A percentile compares a stretch with the other conserved stretches of the same genome.
Evolutionary conservation across 2,329 filamentous ascomycete species (phyloP).

Genomic region (Diplodia corticola): DNA sequence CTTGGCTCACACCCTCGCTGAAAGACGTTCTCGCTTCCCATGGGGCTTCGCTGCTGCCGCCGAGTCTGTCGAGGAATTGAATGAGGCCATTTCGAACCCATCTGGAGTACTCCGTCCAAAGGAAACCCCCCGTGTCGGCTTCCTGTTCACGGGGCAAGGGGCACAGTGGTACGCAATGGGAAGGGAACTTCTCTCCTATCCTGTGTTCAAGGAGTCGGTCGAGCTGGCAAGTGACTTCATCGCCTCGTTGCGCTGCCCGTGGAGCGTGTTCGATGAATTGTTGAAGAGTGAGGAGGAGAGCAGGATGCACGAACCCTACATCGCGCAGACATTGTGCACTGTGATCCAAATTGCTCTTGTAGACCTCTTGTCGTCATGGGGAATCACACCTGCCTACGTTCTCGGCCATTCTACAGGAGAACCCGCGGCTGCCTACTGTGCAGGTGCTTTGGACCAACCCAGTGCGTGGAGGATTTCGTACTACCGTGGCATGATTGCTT

Average conservation of each 20-base stretch:
- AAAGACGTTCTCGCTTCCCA: background rate
- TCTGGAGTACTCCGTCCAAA: slow-evolving; percentile 27
- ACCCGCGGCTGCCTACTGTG: slow-evolving; percentile 25
- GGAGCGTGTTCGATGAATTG: slow-evolving; percentile 29
- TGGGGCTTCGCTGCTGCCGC: background rate
- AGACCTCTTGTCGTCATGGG: slow-evolving; percentile 32
- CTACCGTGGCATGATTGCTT: slow-evolving; percentile 24
- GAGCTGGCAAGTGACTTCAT: slow-evolving; percentile 15
- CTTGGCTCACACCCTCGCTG: slow-evolving; percentile 17
- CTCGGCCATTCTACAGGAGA: slow-evolving; percentile 27
- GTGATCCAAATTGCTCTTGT: slow-evolving; percentile 34
- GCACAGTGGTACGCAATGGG: slow-evolving; percentile 32
- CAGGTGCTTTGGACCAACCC: slow-evolving; percentile 20
- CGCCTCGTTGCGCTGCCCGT: slow-evolving; percentile 27
- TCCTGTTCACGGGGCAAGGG: slow-evolving; percentile 43
- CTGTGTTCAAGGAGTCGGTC: slow-evolving; percentile 14
- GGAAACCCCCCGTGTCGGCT: slow-evolving; percentile 27
- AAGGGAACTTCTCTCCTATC: slow-evolving; percentile 24
- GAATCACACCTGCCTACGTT: slow-evolving; percentile 30
- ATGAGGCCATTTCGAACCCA: background rate
- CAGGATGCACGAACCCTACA: slow-evolving; percentile 27
- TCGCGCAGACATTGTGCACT: slow-evolving; percentile 32
- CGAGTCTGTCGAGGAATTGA: background rate
- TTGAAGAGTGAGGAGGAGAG: slow-evolving; percentile 27
- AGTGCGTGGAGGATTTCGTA: slow-evolving; percentile 24